A percentile compares a stretch with the other conserved stretches of the same genome.
Conservation (phyloP, 306 rosid species). For the Carpinus fangiana region DNA sequence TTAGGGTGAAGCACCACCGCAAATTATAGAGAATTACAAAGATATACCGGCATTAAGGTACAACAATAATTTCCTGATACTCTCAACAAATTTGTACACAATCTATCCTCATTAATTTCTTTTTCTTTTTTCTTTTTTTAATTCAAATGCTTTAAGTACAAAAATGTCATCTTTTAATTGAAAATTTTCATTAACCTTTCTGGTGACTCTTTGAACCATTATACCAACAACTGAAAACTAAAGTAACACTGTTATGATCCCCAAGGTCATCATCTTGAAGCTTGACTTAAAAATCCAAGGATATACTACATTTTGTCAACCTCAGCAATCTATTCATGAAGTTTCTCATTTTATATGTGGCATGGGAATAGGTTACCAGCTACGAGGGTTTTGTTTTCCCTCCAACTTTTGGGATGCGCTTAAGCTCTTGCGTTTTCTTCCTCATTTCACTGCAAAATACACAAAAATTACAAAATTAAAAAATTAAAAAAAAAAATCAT, state of each 20-base stretch:
- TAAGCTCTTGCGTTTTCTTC: constrained; percentile 67
- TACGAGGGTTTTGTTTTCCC: constrained; percentile 65
- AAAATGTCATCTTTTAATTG: neutral
- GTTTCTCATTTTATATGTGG: neutral
- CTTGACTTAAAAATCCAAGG: neutral
- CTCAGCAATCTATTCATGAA: neutral
- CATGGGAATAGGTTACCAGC: constrained; percentile 40
- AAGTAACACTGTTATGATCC: neutral
- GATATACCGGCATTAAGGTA: neutral
- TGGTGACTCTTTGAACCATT: neutral
- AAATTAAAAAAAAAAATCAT: constrained; percentile 15
- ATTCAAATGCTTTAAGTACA: neutral
- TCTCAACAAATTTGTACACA: constrained; percentile 7
- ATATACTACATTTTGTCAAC: neutral
- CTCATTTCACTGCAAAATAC: constrained; percentile 65
- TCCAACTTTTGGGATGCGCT: constrained; percentile 65
- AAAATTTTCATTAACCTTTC: neutral
- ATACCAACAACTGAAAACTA: neutral
- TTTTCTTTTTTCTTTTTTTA: neutral
- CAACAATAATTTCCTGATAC: constrained; percentile 1
- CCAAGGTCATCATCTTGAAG: neutral
- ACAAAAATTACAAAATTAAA: constrained; percentile 14
- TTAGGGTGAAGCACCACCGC: neutral
- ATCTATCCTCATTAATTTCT: neutral
- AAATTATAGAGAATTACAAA: neutral